Percentiles rank a stretch among this genome's conserved stretches.
These are phyloP conservation scores for Sarocladium oryzae DNA, from an alignment of 2,329 filamentous ascomycete genomes.

Conservation along the genomic window DNA sequence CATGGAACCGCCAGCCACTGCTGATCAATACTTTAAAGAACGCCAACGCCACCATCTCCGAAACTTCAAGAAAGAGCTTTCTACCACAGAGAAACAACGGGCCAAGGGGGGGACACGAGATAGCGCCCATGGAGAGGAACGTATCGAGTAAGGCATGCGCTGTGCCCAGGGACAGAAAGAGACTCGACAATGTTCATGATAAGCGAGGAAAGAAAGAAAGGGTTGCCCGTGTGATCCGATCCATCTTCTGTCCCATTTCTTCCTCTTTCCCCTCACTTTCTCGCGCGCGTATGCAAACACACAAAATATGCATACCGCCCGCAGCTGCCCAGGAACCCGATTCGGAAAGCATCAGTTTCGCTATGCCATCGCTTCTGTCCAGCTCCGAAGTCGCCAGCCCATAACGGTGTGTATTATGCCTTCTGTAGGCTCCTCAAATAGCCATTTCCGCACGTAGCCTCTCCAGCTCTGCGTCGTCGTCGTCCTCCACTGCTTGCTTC, in stretches of 20 bases:
- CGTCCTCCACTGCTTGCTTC: constrained; percentile 61
- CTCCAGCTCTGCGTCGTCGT: constrained; percentile 90
- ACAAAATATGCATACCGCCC: neutral
- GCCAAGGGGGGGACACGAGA: no score
- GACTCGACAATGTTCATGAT: neutral
- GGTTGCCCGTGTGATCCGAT: no score
- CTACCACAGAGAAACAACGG: no score
- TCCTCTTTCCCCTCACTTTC: neutral
- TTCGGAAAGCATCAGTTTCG: neutral
- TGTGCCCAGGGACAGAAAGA: no score
- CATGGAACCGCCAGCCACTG: neutral
- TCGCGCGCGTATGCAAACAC: constrained; percentile 4
- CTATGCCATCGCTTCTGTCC: neutral
- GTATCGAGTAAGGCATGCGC: no score
- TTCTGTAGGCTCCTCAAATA: constrained; percentile 54
- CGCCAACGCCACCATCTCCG: neutral
- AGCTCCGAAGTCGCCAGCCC: neutral
- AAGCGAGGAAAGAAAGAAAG: neutral
- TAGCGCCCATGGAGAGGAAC: no score
- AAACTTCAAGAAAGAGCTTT: neutral
- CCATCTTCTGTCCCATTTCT: no score
- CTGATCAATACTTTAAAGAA: neutral
- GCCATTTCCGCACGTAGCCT: constrained; percentile 97
- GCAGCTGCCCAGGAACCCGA: neutral
- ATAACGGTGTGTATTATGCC: neutral